Percentiles rank a stretch among this genome's conserved stretches.
Evolutionary conservation across 164 flowering plant species (phyloP).

Genomic region (Houttuynia cordata): DNA sequence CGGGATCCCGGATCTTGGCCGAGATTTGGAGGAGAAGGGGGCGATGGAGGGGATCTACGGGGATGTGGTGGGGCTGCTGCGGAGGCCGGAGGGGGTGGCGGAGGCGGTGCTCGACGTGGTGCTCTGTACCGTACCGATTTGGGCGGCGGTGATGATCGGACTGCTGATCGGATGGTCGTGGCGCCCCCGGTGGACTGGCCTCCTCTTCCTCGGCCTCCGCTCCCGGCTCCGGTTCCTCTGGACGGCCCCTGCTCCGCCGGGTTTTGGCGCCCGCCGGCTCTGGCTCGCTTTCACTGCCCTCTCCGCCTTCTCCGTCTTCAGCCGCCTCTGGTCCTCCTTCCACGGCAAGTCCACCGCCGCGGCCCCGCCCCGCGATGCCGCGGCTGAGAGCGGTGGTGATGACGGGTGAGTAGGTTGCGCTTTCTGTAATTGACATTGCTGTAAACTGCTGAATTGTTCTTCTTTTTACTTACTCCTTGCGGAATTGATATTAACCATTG

Average conservation of each 20-base stretch:
- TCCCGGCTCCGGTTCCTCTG: slow-evolving; percentile 55
- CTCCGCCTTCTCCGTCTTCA: slow-evolving; percentile 60
- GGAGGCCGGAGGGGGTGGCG: slow-evolving; percentile 39
- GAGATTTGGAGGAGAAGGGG: background rate
- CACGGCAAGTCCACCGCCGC: slow-evolving; percentile 13
- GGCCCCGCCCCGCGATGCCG: slow-evolving; percentile 5
- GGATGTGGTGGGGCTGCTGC: slow-evolving; percentile 39
- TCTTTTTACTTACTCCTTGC: too few species aligned
- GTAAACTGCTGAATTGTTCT: too few species aligned
- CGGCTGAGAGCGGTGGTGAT: slow-evolving; percentile 4
- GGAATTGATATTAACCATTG: too few species aligned
- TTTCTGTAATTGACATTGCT: background rate
- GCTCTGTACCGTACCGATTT: slow-evolving; percentile 89
- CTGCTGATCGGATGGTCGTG: slow-evolving; percentile 95
- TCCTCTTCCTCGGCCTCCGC: slow-evolving; percentile 57
- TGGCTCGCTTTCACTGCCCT: slow-evolving; percentile 81
- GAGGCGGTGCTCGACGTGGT: slow-evolving; percentile 91
- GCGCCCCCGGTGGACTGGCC: slow-evolving; percentile 86
- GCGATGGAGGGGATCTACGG: slow-evolving; percentile 18
- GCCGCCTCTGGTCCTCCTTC: slow-evolving; percentile 45
- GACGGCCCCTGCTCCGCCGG: slow-evolving; percentile 55
- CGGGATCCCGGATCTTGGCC: background rate
- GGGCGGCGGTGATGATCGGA: slow-evolving; percentile 95
- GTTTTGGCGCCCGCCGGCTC: slow-evolving; percentile 73
- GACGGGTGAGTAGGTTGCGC: background rate